These are phyloP conservation scores for Zygotorulaspora florentina DNA, from an alignment of 805 yeast genomes.

Conservation along the genomic window DNA sequence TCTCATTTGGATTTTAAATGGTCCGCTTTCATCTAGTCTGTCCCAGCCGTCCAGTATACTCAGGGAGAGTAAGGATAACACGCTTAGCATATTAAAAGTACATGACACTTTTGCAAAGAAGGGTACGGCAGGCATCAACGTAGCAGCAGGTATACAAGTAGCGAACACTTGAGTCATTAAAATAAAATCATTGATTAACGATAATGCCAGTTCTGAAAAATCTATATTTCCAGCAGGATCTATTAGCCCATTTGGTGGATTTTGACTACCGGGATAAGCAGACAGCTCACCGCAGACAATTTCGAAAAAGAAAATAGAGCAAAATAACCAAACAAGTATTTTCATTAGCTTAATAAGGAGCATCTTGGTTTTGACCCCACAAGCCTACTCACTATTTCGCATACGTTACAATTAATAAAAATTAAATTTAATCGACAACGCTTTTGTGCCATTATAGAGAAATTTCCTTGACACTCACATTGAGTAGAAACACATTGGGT, in stretches of 20 bases:
- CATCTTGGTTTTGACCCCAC: not conserved
- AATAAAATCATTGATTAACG: conserved; percentile 10
- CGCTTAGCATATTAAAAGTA: conserved; percentile 13
- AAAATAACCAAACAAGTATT: not conserved
- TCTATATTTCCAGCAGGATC: conserved; percentile 4
- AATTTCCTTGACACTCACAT: not conserved
- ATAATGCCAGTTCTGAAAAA: conserved; percentile 10
- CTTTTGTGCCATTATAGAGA: not conserved
- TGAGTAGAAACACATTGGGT: not conserved
- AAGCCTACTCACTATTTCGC: too few species aligned
- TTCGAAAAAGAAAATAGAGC: not conserved
- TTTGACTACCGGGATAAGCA: conserved; percentile 1
- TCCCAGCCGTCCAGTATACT: conserved; percentile 14
- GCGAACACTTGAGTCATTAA: conserved; percentile 14
- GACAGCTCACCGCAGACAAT: conserved; percentile 1
- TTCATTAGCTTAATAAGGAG: not conserved
- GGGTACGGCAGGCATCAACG: conserved; percentile 10
- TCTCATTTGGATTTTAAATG: conserved; percentile 10
- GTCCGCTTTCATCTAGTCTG: conserved; percentile 11
- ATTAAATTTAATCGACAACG: not conserved
- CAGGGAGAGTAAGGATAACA: conserved; percentile 10
- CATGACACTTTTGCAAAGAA: conserved; percentile 13
- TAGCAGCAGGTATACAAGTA: conserved; percentile 14
- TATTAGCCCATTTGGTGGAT: conserved; percentile 5
- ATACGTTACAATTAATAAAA: not conserved